These are phyloP conservation scores for Immersiella caudata DNA, from an alignment of 495 filamentous ascomycete species.

Conservation along the genomic window DNA sequence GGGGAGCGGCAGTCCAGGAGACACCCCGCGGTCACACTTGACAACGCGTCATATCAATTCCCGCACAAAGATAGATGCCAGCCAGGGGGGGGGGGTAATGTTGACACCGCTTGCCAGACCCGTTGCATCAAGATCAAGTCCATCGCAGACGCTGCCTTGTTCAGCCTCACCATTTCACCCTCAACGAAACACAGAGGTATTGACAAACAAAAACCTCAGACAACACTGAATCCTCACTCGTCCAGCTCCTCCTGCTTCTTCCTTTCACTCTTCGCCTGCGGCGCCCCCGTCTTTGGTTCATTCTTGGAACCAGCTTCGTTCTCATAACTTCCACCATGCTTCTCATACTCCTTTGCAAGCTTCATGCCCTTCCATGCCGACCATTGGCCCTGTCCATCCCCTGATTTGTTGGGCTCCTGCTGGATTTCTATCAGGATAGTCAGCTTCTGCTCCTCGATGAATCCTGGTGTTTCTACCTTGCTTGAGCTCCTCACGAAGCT, in stretches of 20 bases:
- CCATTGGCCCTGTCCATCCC: conserved; percentile 57
- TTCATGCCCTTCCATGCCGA: conserved; percentile 61
- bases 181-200: too few species aligned
- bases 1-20: not conserved
- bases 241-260: conserved; percentile 33
- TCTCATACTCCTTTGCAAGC: conserved; percentile 58
- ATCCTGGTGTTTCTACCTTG: conserved; percentile 42
- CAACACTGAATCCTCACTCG: conserved; percentile 13
- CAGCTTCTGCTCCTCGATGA: conserved; percentile 1
- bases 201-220: too few species aligned
- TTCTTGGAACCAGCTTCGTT: conserved; percentile 57
- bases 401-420: conserved; percentile 58
- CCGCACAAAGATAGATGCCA: too few species aligned
- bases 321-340: conserved; percentile 54
- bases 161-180: too few species aligned
- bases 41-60: too few species aligned
- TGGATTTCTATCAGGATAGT: conserved; percentile 44
- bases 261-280: conserved; percentile 41
- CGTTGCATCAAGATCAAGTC: too few species aligned
- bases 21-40: too few species aligned
- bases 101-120: too few species aligned
- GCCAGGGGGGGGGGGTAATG: too few species aligned
- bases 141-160: too few species aligned
- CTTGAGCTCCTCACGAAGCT: conserved; percentile 55
- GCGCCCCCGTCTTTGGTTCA: conserved; percentile 52